Base-by-base conservation (phyloP, 805 yeast species). In the Yamadazyma olivae region DNA sequence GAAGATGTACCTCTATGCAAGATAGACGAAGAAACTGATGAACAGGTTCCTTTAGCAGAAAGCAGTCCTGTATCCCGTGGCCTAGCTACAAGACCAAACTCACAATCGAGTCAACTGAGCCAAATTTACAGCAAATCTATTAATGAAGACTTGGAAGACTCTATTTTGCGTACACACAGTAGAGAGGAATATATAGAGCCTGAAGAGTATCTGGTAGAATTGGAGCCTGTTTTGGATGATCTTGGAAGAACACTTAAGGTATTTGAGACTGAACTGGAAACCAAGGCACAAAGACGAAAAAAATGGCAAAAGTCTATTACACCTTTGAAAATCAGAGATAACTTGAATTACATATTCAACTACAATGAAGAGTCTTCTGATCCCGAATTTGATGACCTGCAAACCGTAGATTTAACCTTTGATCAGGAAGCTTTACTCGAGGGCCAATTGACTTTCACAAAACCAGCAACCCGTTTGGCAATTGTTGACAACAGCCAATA, bases 391-490 rank as follows among this genome's bases (percentile, higher is more conserved):
- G 33, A n/a, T n/a, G n/a, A n/a, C n/a, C n/a, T n/a, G n/a, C n/a
- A n/a, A n/a, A n/a, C n/a, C n/a, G n/a, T n/a, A n/a, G n/a, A n/a
- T n/a, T n/a, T n/a, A n/a, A n/a, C n/a, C n/a, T n/a, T n/a, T n/a
- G n/a, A n/a, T n/a, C n/a, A n/a, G n/a, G n/a, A 3, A 36, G 31
- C 16, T 30, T 30, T 16, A 10, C 23, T 17, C 14, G 26, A 12
- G 13, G 16, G 4, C 17, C 21, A 4, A 10, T 10, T 30, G 16
- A 17, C 13, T 14, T 24, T 28, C 33, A 33, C 36, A 23, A 39
- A 47, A 18, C 57, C 57, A 1, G 30, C 41, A 19, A 41, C 50
- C 9, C 44, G 54, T 32, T 20, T 43, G n/a, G 55, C 50, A 1
- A 20, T 51, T 9, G 10, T 43, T 4, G 36, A 42, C 23, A 35